Base-by-base conservation (phyloP, 2,329 filamentous ascomycete genomes). In the Epichloe gansuensis region DNA sequence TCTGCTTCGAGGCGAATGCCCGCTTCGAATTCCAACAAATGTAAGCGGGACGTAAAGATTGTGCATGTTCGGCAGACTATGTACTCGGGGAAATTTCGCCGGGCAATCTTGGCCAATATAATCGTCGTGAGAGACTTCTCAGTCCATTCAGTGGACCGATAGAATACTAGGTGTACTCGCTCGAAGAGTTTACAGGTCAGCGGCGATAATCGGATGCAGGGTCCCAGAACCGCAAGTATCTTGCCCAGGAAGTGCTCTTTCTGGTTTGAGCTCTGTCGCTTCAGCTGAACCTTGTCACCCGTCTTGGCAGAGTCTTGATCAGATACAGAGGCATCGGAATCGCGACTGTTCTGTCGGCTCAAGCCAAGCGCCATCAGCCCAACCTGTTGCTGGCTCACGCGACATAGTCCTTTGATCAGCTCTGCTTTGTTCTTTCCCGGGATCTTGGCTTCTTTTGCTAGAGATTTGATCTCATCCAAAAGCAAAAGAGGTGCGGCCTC, bases 111-210 rank as follows among this genome's bases (percentile, higher is more conserved):
- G 7, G 93, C 88, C 5, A 98, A 76, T 44, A 98, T 95, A 51
- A 97, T 91, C 0, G 90, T 91, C 1, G 89, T 97, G 13, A 98
- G 72, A 1, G 91, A 96, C 66, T 95, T 97, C 61, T 97, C 91
- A 0, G 90, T 95, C 93, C 93, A 98, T 64, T 95, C 87, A 0
- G 89, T 94, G 9, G 90, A 96, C 53, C 91, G 79, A 66, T 97
- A 97, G 66, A 96, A 98, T 31, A 98, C 89, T 2, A 98, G 72
- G 68, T 97, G 93, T 0, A 97, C 89, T 27, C 93, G 81, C 66
- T 96, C 89, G 61, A 98, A 98, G 0, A 98, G 76, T 60, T 83
- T 88, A 56, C 89, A 78, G 0, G 84, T 77, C 0, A 78, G 69
- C 0, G 84, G 69, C 0, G 88, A 88, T 12, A 98, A 77, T 39